Base-by-base conservation (phyloP, 306 rosid species). In the Astragalus glycyphyllos region DNA sequence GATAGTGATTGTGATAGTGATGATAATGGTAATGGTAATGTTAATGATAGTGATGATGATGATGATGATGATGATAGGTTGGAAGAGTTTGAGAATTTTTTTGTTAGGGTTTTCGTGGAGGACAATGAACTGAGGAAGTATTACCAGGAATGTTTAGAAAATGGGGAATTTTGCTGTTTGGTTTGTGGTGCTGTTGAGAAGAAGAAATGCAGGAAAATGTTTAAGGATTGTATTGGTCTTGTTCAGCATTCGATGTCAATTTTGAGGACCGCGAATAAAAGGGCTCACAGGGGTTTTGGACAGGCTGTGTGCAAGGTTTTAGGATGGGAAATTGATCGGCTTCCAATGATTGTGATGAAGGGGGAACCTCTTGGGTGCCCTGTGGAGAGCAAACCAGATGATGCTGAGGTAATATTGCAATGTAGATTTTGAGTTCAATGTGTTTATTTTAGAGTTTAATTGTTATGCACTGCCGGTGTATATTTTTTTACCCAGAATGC, bases 301-400 rank as follows among this genome's bases (percentile, higher is more conserved):
- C 69, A 56, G 40, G 89, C 78, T 1, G 58, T 92, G 48, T 90
- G 92, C 59, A 83, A 69, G 79, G 86, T 90, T 82, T 46, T 92
- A 37, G 96, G 92, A 31, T 92, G 92, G 96, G 96, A 92, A 81
- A 29, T 82, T 8, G 65, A 79, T 48, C 35, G 83, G 47, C 82
- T 90, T 86, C 96, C 96, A 0, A 73, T 62, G 0, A 74, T 86
- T 45, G 87, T 86, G 15, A 54, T 64, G 11, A 88, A 77, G n/a
- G 89, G 82, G 23, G 80, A 77, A 12, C 87, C 84, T 29, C 87
- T 85, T 4, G 60, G 87, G 34, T 68, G 70, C 47, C 29, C 76
- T 7, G 6, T 79, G 61, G 26, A 56, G 8, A 68, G 16, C 5
- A 48, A 45, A 11, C 46, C 9, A 4, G 74, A 45, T 15, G 82